phyloP scores from a whole-genome alignment of 495 filamentous ascomycete genomes.

The Poronia punctata region DNA sequence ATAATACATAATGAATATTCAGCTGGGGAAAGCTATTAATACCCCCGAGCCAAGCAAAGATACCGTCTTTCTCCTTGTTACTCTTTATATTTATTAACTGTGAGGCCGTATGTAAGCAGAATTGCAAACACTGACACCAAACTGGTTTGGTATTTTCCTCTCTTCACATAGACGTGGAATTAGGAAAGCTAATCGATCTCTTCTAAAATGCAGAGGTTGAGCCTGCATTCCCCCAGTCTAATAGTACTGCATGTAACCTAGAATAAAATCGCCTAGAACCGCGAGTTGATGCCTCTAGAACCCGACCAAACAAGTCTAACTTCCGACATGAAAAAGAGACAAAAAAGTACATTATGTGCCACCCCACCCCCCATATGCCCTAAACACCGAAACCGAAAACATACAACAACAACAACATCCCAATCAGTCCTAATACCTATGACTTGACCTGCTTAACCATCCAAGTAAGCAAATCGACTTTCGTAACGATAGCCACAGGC shows the following conservation, averaged over 20 bases:
- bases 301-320: conserved; percentile 7
- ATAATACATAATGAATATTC: too few relatives aligned
- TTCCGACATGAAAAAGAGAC: not conserved
- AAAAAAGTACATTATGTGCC: not conserved
- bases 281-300: conserved; percentile 10
- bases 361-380: not conserved
- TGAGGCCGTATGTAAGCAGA: too few relatives aligned
- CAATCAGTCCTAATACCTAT: conserved; percentile 3
- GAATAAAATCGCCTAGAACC: too few relatives aligned
- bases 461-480: conserved; percentile 92
- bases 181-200: too few relatives aligned
- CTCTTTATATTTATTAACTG: too few relatives aligned
- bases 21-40: too few relatives aligned
- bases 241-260: too few relatives aligned
- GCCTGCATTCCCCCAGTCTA: conserved; percentile 5
- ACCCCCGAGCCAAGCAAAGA: too few relatives aligned
- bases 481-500: conserved; percentile 87
- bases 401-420: not conserved
- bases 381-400: not conserved
- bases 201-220: conserved; percentile 10
- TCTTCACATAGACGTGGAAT: too few relatives aligned
- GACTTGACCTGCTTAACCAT: conserved; percentile 66
- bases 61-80: too few relatives aligned
- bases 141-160: too few relatives aligned
- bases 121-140: too few relatives aligned